phyloP scores from a whole-genome alignment of 306 rosid species.

The Rubus parviflorus region DNA sequence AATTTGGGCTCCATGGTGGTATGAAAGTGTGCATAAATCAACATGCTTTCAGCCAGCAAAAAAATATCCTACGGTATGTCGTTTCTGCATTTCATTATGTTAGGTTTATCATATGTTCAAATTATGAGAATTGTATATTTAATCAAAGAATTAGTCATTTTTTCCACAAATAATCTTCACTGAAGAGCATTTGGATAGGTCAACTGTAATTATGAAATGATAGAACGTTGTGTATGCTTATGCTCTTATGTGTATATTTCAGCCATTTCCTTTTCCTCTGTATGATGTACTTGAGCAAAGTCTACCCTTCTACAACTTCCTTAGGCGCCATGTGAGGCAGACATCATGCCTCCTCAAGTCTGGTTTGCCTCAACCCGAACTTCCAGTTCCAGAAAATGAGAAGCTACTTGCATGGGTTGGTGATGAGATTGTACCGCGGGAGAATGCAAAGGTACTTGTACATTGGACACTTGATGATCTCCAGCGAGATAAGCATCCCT shows the following conservation, averaged over 20 bases:
- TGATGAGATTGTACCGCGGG: constrained; percentile 73
- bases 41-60: constrained; percentile 53
- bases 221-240: constrained; percentile 6
- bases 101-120: not conserved
- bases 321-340: constrained; percentile 56
- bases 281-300: constrained; percentile 73
- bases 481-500: constrained; percentile 14
- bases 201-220: not conserved
- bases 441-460: constrained; percentile 71
- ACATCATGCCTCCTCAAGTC: constrained; percentile 47
- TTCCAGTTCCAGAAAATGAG: constrained; percentile 78
- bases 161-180: not conserved
- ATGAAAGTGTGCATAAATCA: constrained; percentile 54
- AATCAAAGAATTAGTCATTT: not conserved
- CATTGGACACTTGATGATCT: constrained; percentile 13
- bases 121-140: not conserved
- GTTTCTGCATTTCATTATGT: not conserved
- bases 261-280: constrained; percentile 64
- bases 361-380: constrained; percentile 65
- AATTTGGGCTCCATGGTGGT: constrained; percentile 92
- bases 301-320: constrained; percentile 70
- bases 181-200: not conserved
- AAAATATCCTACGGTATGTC: constrained; percentile 60
- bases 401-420: constrained; percentile 90
- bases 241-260: constrained; percentile 28